Base-by-base conservation (phyloP, 352 stramenopile genomes). In the Globisporangium spiculum region DNA sequence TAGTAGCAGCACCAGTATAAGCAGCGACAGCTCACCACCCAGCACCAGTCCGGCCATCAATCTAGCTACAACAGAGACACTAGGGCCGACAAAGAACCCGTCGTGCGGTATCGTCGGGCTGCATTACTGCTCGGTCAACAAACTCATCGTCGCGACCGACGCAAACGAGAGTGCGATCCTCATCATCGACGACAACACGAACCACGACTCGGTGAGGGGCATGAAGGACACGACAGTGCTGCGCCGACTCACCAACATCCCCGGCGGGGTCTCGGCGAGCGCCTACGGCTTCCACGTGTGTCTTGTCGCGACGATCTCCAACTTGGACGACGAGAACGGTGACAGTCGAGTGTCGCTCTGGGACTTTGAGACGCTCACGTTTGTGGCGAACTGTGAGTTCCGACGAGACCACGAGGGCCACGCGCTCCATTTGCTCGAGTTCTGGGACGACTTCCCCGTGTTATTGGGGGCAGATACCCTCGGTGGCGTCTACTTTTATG, bases 51-150 rank as follows among this genome's bases (percentile, higher is more conserved):
- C 18, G 3, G 16, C 55, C 3, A 32, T 6, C 5, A 18, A 58
- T 3, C 3, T 26, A 36, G 16, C 16, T 7, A 7, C 18, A 26
- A 3, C 58, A 55, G 32, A 12, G 34, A 16, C 24, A 18, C 38
- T 46, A 20, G 38, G 12, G 7, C 14, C 48, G 20, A n/a, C 48
- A 8, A 66, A 50, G 34, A 70, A 73, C 4, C 58, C 68, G 14
- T 76, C 78, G 0, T 89, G 83, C 53, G 78, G 77, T 34, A 76
- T 91, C 18, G 73, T 84, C 6, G 78, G 81, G 2, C 46, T 93
- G 2, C 83, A 93, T 46, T 93, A 93, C 64, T 91, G 84, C 69
- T 91, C 83, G 0, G 78, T 80, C 8, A 93, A 93, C 70, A 93
- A 91, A 61, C 73, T 93, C 5, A 78, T 93, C 20, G 70, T 93